These are phyloP conservation scores for Sindora glabra DNA, from an alignment of 306 rosid species.

Conservation along the genomic window DNA sequence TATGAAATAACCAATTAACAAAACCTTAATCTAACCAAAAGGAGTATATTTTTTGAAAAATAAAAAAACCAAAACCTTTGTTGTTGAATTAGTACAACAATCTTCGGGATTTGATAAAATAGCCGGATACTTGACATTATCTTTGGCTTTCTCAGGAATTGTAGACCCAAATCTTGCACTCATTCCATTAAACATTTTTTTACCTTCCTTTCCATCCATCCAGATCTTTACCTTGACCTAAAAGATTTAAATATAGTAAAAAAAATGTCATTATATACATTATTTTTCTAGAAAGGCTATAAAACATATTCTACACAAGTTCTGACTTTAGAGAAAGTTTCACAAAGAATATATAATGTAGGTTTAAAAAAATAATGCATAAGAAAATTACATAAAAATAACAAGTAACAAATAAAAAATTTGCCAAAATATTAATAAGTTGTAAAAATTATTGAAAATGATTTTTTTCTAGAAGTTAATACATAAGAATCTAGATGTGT, in stretches of 20 bases:
- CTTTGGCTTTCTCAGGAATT: constrained; percentile 24
- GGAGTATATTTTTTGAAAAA: neutral
- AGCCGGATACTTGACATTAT: constrained; percentile 21
- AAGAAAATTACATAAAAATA: too few relatives aligned
- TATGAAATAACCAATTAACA: neutral
- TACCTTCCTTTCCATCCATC: constrained; percentile 26
- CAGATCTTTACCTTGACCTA: constrained; percentile 43
- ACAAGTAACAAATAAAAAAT: too few relatives aligned
- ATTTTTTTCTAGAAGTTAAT: too few relatives aligned
- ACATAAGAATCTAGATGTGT: too few relatives aligned
- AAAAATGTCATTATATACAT: neutral
- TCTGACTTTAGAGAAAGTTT: too few relatives aligned
- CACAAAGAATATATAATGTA: too few relatives aligned
- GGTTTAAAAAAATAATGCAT: too few relatives aligned
- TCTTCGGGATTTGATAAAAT: constrained; percentile 32
- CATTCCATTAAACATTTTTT: constrained; percentile 25
- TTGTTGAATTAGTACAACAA: constrained; percentile 38
- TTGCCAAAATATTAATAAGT: too few relatives aligned
- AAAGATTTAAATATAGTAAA: neutral
- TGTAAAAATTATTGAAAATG: too few relatives aligned
- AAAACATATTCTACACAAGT: too few relatives aligned
- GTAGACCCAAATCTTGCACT: constrained; percentile 50
- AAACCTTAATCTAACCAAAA: neutral
- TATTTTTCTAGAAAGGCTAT: neutral
- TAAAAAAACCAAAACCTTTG: constrained; percentile 22